Base-by-base conservation (phyloP, 495 filamentous ascomycete genomes). In the Penicillium fimorum region DNA sequence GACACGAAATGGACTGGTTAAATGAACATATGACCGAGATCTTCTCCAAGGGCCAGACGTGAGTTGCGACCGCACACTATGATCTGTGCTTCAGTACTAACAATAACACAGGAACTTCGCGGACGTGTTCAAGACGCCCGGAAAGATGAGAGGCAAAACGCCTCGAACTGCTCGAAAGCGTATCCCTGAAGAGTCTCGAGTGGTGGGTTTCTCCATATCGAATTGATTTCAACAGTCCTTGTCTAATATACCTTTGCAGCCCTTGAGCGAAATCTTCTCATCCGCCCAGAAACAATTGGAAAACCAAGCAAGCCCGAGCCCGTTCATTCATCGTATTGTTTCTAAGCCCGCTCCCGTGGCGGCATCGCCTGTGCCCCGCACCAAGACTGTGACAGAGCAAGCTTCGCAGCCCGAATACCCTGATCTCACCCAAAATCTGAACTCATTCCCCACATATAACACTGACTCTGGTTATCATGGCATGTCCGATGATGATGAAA, bases 1-100 rank as follows among this genome's bases (percentile, higher is more conserved):
- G 88, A 41, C 92, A 96, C 73, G 92, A 97, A 64, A 76, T 96
- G 66, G 92, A 94, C 62, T 97, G 92, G 91, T 73, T 97, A 62
- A 96, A 96, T 64, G 92, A 97, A 72, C 92, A 97, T 71, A 96
- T 97, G 92, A 84, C 84, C 29, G 90, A 96, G 60, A 90, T 97
- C 55, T 96, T 97, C 68, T 88, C 84, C 60, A 85, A 86, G 60
- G 88, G 89, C 68, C 85, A 93, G 71, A 79, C 91, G 90, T 92
- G 74, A 63, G 86, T 81, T 54, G 64, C 61, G 53, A 55, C 57
- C 57, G 15, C 13, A 45, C 43, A 24, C 37, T 42, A 30, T 30
- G 17, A 38, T 53, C 42, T 27, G 35, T 55, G 13, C 33, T 5
- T 53, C 30, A 30, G 45, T 55, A 55, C 79, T 84, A 63, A 84